phyloP scores from a whole-genome alignment of 2,329 filamentous ascomycete species.

The Penicillium vulpinum region DNA sequence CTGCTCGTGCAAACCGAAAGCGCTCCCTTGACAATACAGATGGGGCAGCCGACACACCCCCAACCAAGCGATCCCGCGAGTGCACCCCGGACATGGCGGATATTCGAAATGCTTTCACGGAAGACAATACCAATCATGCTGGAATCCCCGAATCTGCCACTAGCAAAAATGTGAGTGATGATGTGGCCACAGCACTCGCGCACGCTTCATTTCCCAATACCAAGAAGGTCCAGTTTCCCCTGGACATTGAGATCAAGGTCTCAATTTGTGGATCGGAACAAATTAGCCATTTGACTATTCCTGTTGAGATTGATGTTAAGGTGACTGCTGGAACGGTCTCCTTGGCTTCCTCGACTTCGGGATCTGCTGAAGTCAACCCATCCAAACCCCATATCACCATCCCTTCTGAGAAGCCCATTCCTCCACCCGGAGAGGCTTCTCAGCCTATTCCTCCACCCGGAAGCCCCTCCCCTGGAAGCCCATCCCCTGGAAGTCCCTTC shows the following conservation, averaged over 20 bases:
- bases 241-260: not conserved
- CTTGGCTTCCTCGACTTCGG: not conserved
- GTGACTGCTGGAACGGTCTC: not conserved
- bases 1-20: slow-evolving; percentile 29
- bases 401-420: not conserved
- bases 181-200: not conserved
- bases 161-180: not conserved
- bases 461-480: not conserved
- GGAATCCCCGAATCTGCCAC: not conserved
- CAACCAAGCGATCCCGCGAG: slow-evolving; percentile 48
- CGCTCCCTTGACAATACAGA: slow-evolving; percentile 34
- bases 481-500: not conserved
- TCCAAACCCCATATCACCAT: not conserved
- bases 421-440: not conserved
- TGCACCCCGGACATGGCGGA: slow-evolving; percentile 35
- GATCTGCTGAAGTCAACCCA: not conserved
- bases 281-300: not conserved
- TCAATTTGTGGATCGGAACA: not conserved
- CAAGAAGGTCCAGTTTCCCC: not conserved
- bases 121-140: slow-evolving; percentile 13
- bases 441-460: not conserved
- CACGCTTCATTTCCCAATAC: not conserved
- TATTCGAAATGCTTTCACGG: not conserved
- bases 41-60: slow-evolving; percentile 29
- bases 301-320: not conserved